These are phyloP conservation scores for Aechmea fasciata DNA, from an alignment of 176 grass and related monocot species.

Conservation along the genomic window DNA sequence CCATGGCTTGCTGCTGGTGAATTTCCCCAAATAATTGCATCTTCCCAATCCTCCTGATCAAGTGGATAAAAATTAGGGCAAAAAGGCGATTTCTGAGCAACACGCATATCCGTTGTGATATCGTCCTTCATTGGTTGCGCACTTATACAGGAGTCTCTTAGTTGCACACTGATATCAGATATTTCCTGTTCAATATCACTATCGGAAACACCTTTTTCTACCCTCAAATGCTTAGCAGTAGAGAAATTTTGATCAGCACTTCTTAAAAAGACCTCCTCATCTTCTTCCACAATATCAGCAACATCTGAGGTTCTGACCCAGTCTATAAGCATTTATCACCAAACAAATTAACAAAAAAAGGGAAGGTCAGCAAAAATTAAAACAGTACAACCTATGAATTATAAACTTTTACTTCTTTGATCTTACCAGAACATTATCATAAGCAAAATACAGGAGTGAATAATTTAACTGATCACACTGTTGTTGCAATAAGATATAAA, in stretches of 20 bases:
- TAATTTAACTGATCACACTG: no score
- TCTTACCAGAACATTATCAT: no score
- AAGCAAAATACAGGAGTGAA: no score
- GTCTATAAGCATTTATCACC: conserved; percentile 46
- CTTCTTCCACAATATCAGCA: conserved; percentile 80
- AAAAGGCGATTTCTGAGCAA: conserved; percentile 30
- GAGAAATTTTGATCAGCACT: conserved; percentile 47
- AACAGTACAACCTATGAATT: not conserved
- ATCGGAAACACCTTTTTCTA: conserved; percentile 37
- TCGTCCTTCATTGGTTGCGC: conserved; percentile 80
- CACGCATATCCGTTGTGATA: conserved; percentile 21
- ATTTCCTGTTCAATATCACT: conserved; percentile 47
- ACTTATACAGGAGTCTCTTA: conserved; percentile 38
- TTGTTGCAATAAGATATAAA: no score
- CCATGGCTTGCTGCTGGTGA: conserved; percentile 51
- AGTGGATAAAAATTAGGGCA: conserved; percentile 89
- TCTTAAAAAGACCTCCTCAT: conserved; percentile 75
- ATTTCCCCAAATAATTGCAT: conserved; percentile 85
- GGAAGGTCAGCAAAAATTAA: not conserved
- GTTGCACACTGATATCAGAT: conserved; percentile 33
- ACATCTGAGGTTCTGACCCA: conserved; percentile 34
- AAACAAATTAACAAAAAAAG: conserved; percentile 23
- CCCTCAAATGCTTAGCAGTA: conserved; percentile 37
- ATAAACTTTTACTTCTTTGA: not conserved
- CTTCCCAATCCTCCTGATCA: conserved; percentile 86